Evolutionary conservation across 768 basidiomycete species (phyloP), one percentile per base, ranked within the genome.

Genomic region (Fibroporia radiculosa): DNA sequence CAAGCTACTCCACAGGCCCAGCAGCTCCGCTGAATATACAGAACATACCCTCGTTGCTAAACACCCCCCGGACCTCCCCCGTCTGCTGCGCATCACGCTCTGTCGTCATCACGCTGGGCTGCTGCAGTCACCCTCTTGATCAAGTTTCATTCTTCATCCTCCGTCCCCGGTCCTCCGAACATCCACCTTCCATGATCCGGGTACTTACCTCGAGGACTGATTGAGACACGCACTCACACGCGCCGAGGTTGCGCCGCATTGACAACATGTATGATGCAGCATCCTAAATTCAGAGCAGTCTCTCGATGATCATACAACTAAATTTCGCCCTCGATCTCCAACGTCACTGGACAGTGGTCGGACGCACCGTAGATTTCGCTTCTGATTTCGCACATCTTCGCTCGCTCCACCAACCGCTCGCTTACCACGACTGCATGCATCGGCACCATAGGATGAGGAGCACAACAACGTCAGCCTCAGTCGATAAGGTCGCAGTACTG

Each of bases 291-390:
- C 10, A 26, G 13, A 16, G 11, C 44, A 4, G 3, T 26, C 13
- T 26, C 13, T n/a, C n/a, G n/a, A n/a, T n/a, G n/a, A n/a, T n/a
- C n/a, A n/a, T n/a, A n/a, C n/a, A n/a, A n/a, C 53, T 43, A 74
- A 48, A 64, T 56, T 37, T 49, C 60, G 11, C 73, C 75, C 24
- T 75, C 71, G 38, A 90, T 70, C 57, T 93, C 91, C 65, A 92
- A 63, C 11, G 86, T 76, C 14, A 93, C 62, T 4, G 91, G 91
- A 50, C 84, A 76, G 59, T 92, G 89, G 56, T 92, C 90, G 23
- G 86, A 90, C 26, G 87, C 89, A 11, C 90, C 89, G 42, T 86
- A 92, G 40, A 90, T 84, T 55, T 88, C 86, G 50, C 74, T 75
- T 31, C 90, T 72, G 45, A 93, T 92, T 62, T 91, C 90, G 58